Evolutionary conservation across 1,139 yeast genomes (phyloP).

Genomic region (Candida mesenterica): DNA sequence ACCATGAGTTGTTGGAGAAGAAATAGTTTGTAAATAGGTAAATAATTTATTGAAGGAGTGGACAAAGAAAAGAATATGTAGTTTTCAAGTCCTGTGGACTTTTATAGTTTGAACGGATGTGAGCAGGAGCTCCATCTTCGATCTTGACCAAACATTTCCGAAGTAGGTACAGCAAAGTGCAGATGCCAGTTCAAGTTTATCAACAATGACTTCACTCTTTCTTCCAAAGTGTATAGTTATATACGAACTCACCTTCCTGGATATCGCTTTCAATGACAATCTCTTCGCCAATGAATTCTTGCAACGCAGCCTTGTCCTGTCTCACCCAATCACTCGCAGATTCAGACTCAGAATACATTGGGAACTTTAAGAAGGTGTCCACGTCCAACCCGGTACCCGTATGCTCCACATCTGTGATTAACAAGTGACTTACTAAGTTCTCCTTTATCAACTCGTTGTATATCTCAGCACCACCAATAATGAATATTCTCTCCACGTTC

Average conservation of each 20-base stretch:
- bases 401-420: conserved; percentile 68
- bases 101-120: too few relatives aligned
- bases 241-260: conserved; percentile 48
- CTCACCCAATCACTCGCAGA: conserved; percentile 35
- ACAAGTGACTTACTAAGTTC: conserved; percentile 50
- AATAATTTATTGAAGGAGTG: conserved; percentile 1
- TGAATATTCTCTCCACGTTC: conserved; percentile 56
- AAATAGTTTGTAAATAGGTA: conserved; percentile 7
- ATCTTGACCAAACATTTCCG: too few relatives aligned
- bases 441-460: conserved; percentile 57
- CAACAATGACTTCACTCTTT: conserved; percentile 15
- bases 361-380: conserved; percentile 62
- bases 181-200: too few relatives aligned
- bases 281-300: conserved; percentile 40
- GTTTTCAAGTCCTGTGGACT: too few relatives aligned
- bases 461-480: conserved; percentile 93
- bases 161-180: too few relatives aligned
- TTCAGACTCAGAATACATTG: conserved; percentile 19
- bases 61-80: neutral
- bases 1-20: conserved; percentile 13
- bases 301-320: conserved; percentile 32
- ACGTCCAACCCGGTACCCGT: conserved; percentile 35
- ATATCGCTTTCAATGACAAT: conserved; percentile 38
- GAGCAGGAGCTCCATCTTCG: too few relatives aligned
- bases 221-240: conserved; percentile 52